Evolutionary conservation across 805 yeast genomes (phyloP).

Genomic region (Saturnispora zaruensis): DNA sequence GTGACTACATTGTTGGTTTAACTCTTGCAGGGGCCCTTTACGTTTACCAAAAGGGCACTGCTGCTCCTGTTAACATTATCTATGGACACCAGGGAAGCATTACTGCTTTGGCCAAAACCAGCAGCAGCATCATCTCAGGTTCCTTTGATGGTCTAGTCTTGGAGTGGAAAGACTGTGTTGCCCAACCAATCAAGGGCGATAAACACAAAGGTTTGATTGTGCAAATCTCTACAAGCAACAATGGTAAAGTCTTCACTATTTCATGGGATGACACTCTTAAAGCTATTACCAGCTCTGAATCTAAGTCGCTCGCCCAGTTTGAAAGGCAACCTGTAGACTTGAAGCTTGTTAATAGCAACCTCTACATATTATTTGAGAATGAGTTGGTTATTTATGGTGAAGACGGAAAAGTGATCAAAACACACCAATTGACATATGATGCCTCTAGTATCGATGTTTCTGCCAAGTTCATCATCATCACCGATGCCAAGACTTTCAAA

Average conservation of each 20-base stretch:
- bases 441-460: conserved; percentile 42
- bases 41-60: conserved; percentile 39
- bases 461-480: conserved; percentile 38
- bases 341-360: conserved; percentile 27
- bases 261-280: conserved; percentile 87
- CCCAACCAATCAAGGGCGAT: conserved; percentile 30
- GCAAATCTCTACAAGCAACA: conserved; percentile 31
- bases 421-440: conserved; percentile 28
- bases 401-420: conserved; percentile 25
- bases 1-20: conserved; percentile 58
- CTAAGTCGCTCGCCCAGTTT: conserved; percentile 25
- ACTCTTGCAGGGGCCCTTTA: conserved; percentile 66
- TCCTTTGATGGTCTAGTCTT: conserved; percentile 73
- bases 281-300: conserved; percentile 22
- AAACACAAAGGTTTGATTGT: conserved; percentile 61
- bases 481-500: conserved; percentile 34
- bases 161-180: conserved; percentile 44
- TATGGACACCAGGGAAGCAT: conserved; percentile 79
- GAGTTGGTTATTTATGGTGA: conserved; percentile 29
- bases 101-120: conserved; percentile 43
- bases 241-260: neutral
- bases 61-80: conserved; percentile 34
- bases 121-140: conserved; percentile 42
- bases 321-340: conserved; percentile 43
- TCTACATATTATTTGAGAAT: conserved; percentile 37